A percentile compares a stretch with the other conserved stretches of the same genome.
Evolutionary conservation across 257 asterid species (phyloP).

Genomic region (Ballota nigra): DNA sequence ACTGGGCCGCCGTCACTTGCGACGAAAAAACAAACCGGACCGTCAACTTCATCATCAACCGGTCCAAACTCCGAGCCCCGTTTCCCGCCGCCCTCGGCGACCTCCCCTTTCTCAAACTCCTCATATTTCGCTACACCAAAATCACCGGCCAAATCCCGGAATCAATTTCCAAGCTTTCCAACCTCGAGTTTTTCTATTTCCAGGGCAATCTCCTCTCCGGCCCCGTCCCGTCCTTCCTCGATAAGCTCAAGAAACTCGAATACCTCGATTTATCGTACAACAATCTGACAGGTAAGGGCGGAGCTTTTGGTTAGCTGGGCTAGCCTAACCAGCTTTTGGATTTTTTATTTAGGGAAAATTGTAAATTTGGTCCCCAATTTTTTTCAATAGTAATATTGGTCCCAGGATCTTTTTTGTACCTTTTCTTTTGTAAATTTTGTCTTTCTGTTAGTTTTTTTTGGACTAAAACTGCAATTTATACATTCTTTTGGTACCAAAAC

Average conservation of each 20-base stretch:
- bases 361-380: no score
- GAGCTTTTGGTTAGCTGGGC: no score
- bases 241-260: neutral
- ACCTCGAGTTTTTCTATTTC: constrained; percentile 27
- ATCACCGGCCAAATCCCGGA: constrained; percentile 39
- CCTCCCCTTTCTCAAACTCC: constrained; percentile 30
- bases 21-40: constrained; percentile 44
- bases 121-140: constrained; percentile 21
- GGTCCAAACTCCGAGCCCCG: constrained; percentile 37
- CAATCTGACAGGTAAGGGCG: constrained; percentile 23
- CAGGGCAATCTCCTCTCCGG: neutral
- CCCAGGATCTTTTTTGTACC: no score
- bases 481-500: no score
- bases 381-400: no score
- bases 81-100: constrained; percentile 41
- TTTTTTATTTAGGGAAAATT: no score
- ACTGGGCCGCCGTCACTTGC: constrained; percentile 44
- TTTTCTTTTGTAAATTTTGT: no score
- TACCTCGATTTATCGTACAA: constrained; percentile 27
- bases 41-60: constrained; percentile 21
- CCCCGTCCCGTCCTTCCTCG: neutral
- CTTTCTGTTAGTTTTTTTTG: no score
- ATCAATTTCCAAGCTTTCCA: constrained; percentile 26
- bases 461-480: no score
- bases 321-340: no score